Evolutionary conservation across 495 filamentous ascomycete genomes (phyloP), one percentile per base, ranked within the genome.

Genomic region (Lasiosphaeria hispida): DNA sequence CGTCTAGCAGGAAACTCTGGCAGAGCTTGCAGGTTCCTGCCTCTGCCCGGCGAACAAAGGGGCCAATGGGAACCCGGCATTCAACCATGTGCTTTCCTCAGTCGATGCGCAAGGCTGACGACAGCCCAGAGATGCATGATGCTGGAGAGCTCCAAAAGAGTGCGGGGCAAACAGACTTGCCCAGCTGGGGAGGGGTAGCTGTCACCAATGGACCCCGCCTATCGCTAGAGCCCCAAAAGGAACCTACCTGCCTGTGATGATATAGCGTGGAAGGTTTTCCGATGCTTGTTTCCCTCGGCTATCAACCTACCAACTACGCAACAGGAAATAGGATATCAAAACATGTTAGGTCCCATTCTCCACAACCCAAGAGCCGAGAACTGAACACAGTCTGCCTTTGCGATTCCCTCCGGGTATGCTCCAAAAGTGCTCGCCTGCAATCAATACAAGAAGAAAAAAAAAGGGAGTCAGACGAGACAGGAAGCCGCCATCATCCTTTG

Each of bases 61-160:
- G 48, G 19, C 68, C 68, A 71, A 71, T 71, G 48, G 48, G 50
- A 55, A 37, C 18, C 48, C 55, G 19, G 17, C 9, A 61, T 61
- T 37, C 14, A 45, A 30, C 58, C 68, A 69, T 67, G 66, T 71
- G 68, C 48, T 59, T 18, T 48, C 14, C 48, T 55, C 35, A 48
- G 17, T 36, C 48, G 19, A 51, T 58, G 55, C 60, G 60, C 53
- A 65, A 53, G 53, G 56, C 62, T 64, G 60, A 62, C 42, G 55
- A 57, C 62, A 50, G 56, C 34, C 19, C 39, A 55, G 44, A 33
- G 23, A 30, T 30, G 23, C 23, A 30, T 30, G 23, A 30, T 5
- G 23, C 23, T 30, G 2, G 23, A 30, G 23, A 30, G 23, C 23
- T 5, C 23, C 23, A 30, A 30, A 30, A 55, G 15, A 55, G 15